Conservation (phyloP, 176 grass and related monocot species). For the Elaeis guineensis region DNA sequence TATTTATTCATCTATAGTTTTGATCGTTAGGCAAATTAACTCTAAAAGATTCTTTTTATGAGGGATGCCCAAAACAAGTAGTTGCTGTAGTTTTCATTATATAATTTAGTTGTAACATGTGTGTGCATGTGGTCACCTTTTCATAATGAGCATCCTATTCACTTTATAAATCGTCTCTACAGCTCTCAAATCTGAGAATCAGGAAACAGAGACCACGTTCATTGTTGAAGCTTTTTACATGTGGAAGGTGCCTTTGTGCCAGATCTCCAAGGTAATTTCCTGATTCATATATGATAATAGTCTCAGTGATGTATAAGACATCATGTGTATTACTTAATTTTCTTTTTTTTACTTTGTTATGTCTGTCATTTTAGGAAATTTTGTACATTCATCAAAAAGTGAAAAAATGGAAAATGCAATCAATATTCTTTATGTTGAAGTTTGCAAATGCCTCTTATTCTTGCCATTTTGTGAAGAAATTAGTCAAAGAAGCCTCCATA, state of each 20-base stretch:
- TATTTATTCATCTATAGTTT: too few relatives aligned
- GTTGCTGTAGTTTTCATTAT: too few relatives aligned
- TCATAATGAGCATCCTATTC: neutral
- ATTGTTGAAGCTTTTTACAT: conserved; percentile 41
- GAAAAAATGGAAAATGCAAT: conserved; percentile 24
- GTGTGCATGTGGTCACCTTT: neutral
- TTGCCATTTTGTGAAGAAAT: too few relatives aligned
- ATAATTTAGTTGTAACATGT: neutral
- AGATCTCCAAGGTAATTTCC: conserved; percentile 36
- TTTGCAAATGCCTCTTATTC: too few relatives aligned
- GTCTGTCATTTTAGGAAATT: conserved; percentile 30
- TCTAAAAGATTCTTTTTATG: too few relatives aligned
- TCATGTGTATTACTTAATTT: conserved; percentile 25
- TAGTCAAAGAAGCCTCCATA: too few relatives aligned
- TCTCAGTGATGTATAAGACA: neutral
- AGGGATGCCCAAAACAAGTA: too few relatives aligned
- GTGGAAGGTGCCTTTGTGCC: conserved; percentile 53
- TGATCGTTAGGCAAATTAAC: too few relatives aligned
- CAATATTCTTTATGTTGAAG: conserved; percentile 29
- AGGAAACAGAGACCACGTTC: conserved; percentile 26
- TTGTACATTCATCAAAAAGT: conserved; percentile 40
- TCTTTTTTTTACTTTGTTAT: conserved; percentile 23
- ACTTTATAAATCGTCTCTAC: conserved; percentile 14
- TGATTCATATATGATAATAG: too few relatives aligned
- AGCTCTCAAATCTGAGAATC: conserved; percentile 35